Conservation (phyloP, 306 rosid species). For the Corylus heterophylla region DNA sequence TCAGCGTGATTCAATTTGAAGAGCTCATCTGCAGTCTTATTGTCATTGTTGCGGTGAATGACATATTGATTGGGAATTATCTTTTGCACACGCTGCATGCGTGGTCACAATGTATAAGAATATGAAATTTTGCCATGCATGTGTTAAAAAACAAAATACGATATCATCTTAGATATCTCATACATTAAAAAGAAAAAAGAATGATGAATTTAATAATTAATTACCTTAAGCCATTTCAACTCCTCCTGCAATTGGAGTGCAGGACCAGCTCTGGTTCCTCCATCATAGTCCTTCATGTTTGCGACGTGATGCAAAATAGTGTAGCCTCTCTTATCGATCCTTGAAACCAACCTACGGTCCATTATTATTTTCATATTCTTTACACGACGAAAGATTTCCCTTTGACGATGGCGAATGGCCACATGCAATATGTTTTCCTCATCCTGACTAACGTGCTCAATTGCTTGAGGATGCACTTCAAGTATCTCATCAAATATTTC, state of each 20-base stretch:
- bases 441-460: constrained; percentile 1
- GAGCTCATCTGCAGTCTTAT: neutral
- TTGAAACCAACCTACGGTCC: neutral
- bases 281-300: neutral
- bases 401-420: too few relatives aligned
- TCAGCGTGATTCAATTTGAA: neutral
- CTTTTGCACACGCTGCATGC: neutral
- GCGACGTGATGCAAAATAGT: constrained; percentile 20
- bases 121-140: too few relatives aligned
- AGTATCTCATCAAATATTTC: constrained; percentile 41
- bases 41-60: neutral
- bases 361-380: neutral
- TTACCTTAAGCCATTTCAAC: constrained; percentile 5
- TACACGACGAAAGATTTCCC: constrained; percentile 2
- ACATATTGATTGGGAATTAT: neutral
- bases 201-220: too few relatives aligned
- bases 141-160: too few relatives aligned
- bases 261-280: neutral
- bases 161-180: too few relatives aligned
- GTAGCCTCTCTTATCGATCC: neutral
- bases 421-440: constrained; percentile 13
- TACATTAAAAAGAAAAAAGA: too few relatives aligned
- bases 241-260: neutral
- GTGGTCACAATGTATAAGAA: neutral
- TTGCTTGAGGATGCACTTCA: constrained; percentile 15